phyloP scores from a whole-genome alignment of 2,329 filamentous ascomycete species.

The Fusarium illudens region DNA sequence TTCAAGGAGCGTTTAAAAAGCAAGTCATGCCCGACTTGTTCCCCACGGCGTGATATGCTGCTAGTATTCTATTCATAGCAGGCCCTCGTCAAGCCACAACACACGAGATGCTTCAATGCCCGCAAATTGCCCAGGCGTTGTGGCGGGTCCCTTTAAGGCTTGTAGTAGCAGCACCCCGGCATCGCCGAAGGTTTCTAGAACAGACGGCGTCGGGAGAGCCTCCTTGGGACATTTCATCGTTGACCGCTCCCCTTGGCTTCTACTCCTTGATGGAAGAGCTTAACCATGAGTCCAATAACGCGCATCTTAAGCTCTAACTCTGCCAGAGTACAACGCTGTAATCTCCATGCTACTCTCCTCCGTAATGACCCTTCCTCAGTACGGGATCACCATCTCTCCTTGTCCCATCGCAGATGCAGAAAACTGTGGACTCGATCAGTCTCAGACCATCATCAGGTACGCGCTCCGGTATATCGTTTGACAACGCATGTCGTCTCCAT shows the following conservation, averaged over 20 bases:
- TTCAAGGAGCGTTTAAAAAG: background rate
- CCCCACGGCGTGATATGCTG: background rate
- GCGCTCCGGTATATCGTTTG: slow-evolving; percentile 14
- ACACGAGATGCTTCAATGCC: slow-evolving; percentile 12
- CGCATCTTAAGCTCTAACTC: background rate
- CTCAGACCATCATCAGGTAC: slow-evolving; percentile 14
- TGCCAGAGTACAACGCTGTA: background rate
- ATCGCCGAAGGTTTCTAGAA: slow-evolving; percentile 33
- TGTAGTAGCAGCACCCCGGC: slow-evolving; percentile 19
- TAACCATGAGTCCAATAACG: background rate
- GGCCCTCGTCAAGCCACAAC: slow-evolving; percentile 1
- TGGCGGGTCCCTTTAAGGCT: slow-evolving; percentile 2
- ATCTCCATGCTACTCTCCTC: background rate
- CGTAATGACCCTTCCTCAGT: background rate
- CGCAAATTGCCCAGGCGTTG: slow-evolving; percentile 12
- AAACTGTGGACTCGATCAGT: background rate
- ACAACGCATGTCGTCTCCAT: slow-evolving; percentile 23
- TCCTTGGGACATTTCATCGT: background rate
- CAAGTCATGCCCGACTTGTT: background rate
- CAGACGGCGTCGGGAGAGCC: background rate
- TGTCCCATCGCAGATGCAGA: background rate
- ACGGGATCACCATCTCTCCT: background rate
- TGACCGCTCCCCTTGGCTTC: background rate
- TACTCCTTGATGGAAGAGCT: background rate
- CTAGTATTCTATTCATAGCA: slow-evolving; percentile 10